Evolutionary conservation across 2,329 filamentous ascomycete genomes (phyloP).

Genomic region (Penicillium verrucosum): DNA sequence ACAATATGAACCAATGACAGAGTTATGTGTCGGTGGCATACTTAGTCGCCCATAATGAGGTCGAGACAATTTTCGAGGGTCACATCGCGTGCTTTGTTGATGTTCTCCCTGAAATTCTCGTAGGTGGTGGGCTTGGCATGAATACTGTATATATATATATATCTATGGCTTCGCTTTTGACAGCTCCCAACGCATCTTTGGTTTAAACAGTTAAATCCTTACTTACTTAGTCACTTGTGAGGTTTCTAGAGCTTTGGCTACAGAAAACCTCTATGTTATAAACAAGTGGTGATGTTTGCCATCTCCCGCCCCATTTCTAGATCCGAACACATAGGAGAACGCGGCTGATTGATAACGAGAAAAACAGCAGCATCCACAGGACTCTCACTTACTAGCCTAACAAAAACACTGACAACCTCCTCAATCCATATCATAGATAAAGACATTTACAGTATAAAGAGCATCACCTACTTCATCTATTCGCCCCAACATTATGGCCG

Average conservation of each 20-base stretch:
- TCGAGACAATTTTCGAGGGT: no score
- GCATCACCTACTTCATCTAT: neutral
- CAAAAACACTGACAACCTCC: neutral
- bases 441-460: neutral
- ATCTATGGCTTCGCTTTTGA: neutral
- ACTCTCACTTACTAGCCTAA: neutral
- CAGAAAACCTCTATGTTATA: neutral
- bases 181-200: neutral
- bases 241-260: neutral
- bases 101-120: constrained; percentile 13
- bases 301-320: neutral
- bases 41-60: no score
- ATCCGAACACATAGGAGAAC: neutral
- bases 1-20: no score
- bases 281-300: neutral
- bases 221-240: neutral
- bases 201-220: neutral
- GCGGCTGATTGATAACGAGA: neutral
- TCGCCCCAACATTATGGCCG: neutral
- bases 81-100: constrained; percentile 25
- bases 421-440: neutral
- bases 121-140: neutral
- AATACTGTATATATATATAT: neutral
- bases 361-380: neutral
- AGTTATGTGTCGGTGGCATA: no score